These are phyloP conservation scores for Prosopis cineraria DNA, from an alignment of 306 rosid genomes.

Conservation along the genomic window DNA sequence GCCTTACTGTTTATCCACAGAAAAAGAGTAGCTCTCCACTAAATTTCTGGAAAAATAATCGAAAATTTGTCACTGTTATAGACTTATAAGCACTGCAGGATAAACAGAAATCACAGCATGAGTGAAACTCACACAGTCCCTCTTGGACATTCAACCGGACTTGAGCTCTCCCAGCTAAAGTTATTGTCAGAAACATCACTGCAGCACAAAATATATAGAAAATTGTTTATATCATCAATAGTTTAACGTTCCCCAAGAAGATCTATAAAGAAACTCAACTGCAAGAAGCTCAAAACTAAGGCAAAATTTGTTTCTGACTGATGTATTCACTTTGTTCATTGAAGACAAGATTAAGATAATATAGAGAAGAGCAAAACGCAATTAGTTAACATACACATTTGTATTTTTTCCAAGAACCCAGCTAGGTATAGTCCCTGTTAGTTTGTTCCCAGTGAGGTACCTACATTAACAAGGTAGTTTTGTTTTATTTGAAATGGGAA, in stretches of 20 bases:
- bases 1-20: slow-evolving; percentile 60
- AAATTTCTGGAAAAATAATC: slow-evolving; percentile 67
- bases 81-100: neutral
- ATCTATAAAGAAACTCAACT: neutral
- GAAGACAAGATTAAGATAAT: slow-evolving; percentile 9
- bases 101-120: slow-evolving; percentile 13
- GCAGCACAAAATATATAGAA: slow-evolving; percentile 43
- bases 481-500: slow-evolving; percentile 3
- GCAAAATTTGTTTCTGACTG: neutral
- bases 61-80: slow-evolving; percentile 25
- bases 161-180: slow-evolving; percentile 71
- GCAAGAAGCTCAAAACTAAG: slow-evolving; percentile 20
- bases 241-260: slow-evolving; percentile 14
- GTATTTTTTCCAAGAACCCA: slow-evolving; percentile 65
- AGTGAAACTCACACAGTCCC: slow-evolving; percentile 74
- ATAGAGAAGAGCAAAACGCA: slow-evolving; percentile 20
- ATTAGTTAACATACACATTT: slow-evolving; percentile 51
- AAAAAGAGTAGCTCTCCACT: slow-evolving; percentile 79
- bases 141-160: slow-evolving; percentile 69
- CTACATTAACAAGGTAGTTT: slow-evolving; percentile 46
- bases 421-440: slow-evolving; percentile 67
- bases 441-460: slow-evolving; percentile 75
- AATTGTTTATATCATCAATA: slow-evolving; percentile 25
- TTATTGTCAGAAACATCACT: slow-evolving; percentile 87
- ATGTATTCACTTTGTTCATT: neutral